Evolutionary conservation across 129 eudicot genomes (phyloP), one percentile per base, ranked within the genome.

Genomic region (Gnaphalium uliginosum): DNA sequence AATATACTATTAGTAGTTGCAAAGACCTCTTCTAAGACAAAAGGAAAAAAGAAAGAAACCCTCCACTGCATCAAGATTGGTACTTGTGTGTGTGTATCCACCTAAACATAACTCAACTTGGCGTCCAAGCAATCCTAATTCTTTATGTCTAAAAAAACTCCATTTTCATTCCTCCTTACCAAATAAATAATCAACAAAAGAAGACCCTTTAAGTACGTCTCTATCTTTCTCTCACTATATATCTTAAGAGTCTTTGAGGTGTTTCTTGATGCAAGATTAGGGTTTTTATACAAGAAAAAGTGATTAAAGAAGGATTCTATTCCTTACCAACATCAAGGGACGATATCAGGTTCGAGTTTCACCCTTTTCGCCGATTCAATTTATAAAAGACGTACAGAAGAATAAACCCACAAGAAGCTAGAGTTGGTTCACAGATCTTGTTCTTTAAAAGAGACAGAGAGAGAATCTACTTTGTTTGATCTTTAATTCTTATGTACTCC

Each of bases 111-210:
- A 78, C 92, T 73, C 85, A 88, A 88, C 98, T 93, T 93, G 91
- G 84, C 96, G 89, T 90, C 96, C 96, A 93, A 93, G 98, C 96
- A 90, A 93, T 86, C 93, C 62, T 50, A 13, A 41, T 77, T 86
- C 65, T 74, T 66, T 71, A 14, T 85, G 80, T 77, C 73, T 77
- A 70, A 53, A 76, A 82, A 67, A 43, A 62, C 69, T 46, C 53
- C 62, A 35, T 33, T 41, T 73, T 57, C 81, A 48, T 46, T 73
- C 79, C 9, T 58, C 76, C 74, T 73, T 72, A 58, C 67, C 78
- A 84, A 78, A 78, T 80, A 78, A 76, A 85, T 83, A 78, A 81
- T 78, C 88, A 78, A 82, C 60, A 79, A 68, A 67, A 67, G 21
- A 68, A 29, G 71, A 74, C 77, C 66, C 71, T 61, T 70, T 74